Evolutionary conservation across 73 alveolate genomes (phyloP).

Genomic region (Breviolum minutum): DNA sequence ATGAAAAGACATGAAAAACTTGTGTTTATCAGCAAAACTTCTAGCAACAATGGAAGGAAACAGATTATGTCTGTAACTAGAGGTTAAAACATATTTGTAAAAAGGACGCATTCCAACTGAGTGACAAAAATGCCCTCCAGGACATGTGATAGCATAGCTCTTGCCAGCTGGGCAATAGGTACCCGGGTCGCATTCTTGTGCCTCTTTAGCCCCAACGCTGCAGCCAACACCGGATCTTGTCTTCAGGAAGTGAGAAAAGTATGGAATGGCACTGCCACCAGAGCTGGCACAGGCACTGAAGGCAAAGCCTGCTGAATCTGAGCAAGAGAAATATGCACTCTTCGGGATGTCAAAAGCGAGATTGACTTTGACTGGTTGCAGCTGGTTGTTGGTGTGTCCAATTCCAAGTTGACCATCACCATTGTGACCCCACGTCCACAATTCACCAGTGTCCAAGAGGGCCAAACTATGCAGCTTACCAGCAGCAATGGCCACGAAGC

Average conservation of each 20-base stretch:
- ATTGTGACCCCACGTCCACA: constrained; percentile 9
- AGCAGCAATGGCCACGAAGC: constrained; percentile 12
- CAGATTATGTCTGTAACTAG: too few species aligned
- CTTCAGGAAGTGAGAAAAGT: too few species aligned
- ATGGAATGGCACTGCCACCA: too few species aligned
- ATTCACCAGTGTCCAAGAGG: not conserved
- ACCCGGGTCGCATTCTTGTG: constrained; percentile 1
- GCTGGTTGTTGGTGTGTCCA: not conserved
- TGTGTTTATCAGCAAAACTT: too few species aligned
- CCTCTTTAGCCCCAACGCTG: constrained; percentile 39
- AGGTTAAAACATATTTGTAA: too few species aligned
- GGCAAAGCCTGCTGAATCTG: too few species aligned
- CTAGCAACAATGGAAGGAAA: too few species aligned
- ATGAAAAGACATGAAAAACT: not conserved
- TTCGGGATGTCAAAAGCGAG: not conserved
- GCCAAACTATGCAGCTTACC: not conserved
- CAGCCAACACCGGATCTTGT: not conserved
- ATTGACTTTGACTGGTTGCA: not conserved
- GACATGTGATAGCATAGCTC: not conserved
- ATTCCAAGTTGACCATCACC: not conserved
- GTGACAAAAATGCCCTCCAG: not conserved
- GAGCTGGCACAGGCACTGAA: too few species aligned
- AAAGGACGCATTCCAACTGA: not conserved
- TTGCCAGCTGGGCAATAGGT: constrained; percentile 21
- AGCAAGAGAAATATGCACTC: too few species aligned